phyloP scores from a whole-genome alignment of 2,329 filamentous ascomycete genomes.

The Colletotrichum gloeosporioides region DNA sequence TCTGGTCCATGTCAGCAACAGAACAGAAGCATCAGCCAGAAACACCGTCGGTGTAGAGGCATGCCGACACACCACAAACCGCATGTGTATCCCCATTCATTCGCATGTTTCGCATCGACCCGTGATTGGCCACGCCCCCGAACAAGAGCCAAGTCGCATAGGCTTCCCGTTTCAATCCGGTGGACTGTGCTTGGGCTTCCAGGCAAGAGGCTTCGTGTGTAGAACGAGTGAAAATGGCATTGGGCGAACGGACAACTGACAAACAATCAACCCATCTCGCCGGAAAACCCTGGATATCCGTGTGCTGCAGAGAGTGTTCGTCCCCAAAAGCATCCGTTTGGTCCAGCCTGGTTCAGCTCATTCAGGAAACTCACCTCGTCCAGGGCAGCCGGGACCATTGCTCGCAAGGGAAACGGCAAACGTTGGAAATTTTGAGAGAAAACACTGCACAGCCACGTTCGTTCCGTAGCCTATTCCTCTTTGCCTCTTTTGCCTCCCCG shows the following conservation, averaged over 20 bases:
- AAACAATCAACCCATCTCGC: neutral
- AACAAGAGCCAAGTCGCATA: neutral
- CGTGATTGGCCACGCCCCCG: neutral
- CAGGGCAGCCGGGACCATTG: neutral
- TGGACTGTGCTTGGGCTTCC: conserved; percentile 6
- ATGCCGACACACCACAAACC: neutral
- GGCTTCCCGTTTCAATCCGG: conserved; percentile 12
- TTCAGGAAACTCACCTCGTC: neutral
- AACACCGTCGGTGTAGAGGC: neutral
- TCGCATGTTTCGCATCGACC: neutral
- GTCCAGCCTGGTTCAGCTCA: neutral
- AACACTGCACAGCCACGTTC: neutral
- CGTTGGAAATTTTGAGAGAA: neutral
- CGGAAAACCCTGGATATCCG: neutral
- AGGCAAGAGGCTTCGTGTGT: neutral
- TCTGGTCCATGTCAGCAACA: neutral
- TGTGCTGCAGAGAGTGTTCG: neutral
- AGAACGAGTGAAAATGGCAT: neutral
- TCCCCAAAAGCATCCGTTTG: neutral
- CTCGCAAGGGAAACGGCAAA: neutral
- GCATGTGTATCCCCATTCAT: neutral
- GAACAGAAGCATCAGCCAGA: neutral
- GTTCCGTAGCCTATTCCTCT: neutral
- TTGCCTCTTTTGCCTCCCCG: no score
- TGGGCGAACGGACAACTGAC: neutral